These are phyloP conservation scores for Oryza brachyantha DNA, from an alignment of 176 grass and related monocot species.

Conservation along the genomic window DNA sequence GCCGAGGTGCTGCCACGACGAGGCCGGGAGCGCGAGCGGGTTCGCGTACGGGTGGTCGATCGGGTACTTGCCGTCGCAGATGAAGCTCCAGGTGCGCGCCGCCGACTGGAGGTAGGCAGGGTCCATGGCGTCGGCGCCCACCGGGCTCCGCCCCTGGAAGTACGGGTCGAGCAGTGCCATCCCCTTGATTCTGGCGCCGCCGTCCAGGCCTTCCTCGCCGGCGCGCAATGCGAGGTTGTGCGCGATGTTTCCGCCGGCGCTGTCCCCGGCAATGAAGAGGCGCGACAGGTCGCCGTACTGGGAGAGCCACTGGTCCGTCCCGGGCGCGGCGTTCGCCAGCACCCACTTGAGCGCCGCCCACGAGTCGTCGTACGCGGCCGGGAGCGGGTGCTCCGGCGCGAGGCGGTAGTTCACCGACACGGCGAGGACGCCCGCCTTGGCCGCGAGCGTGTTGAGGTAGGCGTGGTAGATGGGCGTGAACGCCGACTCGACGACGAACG, in stretches of 20 bases:
- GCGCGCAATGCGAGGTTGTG: conserved; percentile 74
- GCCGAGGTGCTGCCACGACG: conserved; percentile 47
- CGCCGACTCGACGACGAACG: conserved; percentile 64
- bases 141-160: conserved; percentile 60
- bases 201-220: conserved; percentile 31
- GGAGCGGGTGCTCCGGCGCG: conserved; percentile 68
- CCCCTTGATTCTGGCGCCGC: conserved; percentile 46
- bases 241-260: conserved; percentile 84
- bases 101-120: conserved; percentile 45
- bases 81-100: conserved; percentile 63
- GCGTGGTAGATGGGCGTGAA: conserved; percentile 64
- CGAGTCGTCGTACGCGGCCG: conserved; percentile 70
- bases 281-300: conserved; percentile 55
- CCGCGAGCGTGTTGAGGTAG: conserved; percentile 49
- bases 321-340: conserved; percentile 23
- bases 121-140: conserved; percentile 41
- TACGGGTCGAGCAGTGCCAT: conserved; percentile 72
- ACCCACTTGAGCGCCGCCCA: conserved; percentile 82
- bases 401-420: conserved; percentile 81
- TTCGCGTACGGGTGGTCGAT: conserved; percentile 70
- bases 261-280: conserved; percentile 72
- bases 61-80: conserved; percentile 52
- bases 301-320: conserved; percentile 58
- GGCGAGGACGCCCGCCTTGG: conserved; percentile 44
- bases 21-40: conserved; percentile 39